Evolutionary conservation across 1,139 yeast genomes (phyloP).

Genomic region (Wickerhamiella infanticola): DNA sequence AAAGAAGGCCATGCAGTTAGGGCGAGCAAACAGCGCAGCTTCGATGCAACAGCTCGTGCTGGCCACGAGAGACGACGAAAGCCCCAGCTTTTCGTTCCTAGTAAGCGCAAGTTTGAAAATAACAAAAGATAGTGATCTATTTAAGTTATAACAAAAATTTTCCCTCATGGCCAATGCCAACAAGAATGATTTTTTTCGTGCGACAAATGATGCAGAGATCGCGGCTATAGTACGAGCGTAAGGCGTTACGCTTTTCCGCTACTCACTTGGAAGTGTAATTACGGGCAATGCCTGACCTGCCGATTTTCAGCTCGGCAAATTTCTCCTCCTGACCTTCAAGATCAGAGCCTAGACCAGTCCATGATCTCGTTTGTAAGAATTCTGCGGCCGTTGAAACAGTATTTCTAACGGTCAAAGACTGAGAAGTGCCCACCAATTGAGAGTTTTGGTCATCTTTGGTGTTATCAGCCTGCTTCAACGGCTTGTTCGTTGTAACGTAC

Average conservation of each 20-base stretch:
- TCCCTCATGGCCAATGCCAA: too few relatives aligned
- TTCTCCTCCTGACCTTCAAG: constrained; percentile 32
- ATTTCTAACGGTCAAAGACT: constrained; percentile 35
- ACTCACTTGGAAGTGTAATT: constrained; percentile 33
- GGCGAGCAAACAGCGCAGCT: too few relatives aligned
- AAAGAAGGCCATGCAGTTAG: too few relatives aligned
- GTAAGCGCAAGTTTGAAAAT: not conserved
- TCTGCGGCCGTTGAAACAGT: constrained; percentile 86
- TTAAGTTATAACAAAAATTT: too few relatives aligned
- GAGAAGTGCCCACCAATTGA: constrained; percentile 29
- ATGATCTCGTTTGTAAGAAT: constrained; percentile 50
- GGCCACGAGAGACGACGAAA: not conserved
- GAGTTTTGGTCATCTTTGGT: constrained; percentile 36
- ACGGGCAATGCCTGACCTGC: constrained; percentile 76
- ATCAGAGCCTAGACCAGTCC: constrained; percentile 92
- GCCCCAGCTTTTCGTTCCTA: not conserved
- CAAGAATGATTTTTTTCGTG: too few relatives aligned
- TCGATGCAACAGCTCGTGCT: not conserved
- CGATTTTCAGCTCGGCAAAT: constrained; percentile 52
- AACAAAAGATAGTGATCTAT: too few relatives aligned
- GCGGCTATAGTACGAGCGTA: too few relatives aligned
- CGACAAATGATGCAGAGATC: too few relatives aligned
- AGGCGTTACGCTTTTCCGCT: too few relatives aligned
- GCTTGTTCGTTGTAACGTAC: constrained; percentile 51
- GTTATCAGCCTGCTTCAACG: constrained; percentile 52